phyloP scores from a whole-genome alignment of 2,329 filamentous ascomycete species.

The Seiridium cupressi region DNA sequence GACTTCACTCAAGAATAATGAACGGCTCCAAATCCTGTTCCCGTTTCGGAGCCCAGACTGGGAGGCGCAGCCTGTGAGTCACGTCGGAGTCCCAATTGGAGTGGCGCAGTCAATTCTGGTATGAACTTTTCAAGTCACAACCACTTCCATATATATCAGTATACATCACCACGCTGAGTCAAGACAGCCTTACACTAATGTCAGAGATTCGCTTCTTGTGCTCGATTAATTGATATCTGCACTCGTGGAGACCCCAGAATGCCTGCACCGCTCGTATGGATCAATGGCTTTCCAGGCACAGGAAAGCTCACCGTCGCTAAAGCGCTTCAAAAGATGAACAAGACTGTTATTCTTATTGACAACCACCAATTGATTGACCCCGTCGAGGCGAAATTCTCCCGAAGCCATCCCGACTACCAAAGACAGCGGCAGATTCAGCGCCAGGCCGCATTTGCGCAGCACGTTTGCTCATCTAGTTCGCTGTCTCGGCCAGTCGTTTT shows the following conservation, averaged over 20 bases:
- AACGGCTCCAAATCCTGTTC: neutral
- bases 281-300: neutral
- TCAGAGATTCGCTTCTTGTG: neutral
- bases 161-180: neutral
- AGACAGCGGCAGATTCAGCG: neutral
- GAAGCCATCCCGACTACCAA: neutral
- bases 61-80: neutral
- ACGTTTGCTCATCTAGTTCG: neutral
- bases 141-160: neutral
- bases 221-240: neutral
- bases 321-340: neutral
- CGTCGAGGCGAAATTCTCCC: neutral
- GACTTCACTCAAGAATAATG: neutral
- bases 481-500: neutral
- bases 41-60: neutral
- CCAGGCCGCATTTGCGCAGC: neutral
- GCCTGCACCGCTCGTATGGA: neutral
- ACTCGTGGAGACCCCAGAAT: neutral
- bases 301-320: neutral
- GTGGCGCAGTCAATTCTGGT: neutral
- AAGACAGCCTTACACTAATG: neutral
- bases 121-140: neutral
- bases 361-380: conserved; percentile 1
- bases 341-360: neutral
- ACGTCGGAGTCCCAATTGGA: neutral